These are phyloP conservation scores for Capsicum chinense DNA, from an alignment of 257 asterid species.

Conservation along the genomic window DNA sequence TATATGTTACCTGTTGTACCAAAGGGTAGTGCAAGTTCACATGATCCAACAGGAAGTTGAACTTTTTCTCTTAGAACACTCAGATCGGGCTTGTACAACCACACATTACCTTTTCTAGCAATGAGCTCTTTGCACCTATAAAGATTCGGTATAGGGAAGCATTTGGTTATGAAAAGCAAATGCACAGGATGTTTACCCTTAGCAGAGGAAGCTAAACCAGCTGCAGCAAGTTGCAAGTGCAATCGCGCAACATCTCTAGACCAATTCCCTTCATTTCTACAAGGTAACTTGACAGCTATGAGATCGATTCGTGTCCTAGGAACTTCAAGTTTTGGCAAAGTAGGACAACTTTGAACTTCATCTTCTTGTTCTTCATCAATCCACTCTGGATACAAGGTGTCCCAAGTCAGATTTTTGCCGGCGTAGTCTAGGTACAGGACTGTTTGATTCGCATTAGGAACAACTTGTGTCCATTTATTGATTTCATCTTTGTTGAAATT, in stretches of 20 bases:
- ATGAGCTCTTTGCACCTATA: conserved; percentile 67
- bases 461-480: conserved; percentile 52
- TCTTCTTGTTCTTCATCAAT: conserved; percentile 88
- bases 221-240: conserved; percentile 79
- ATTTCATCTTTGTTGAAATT: conserved; percentile 70
- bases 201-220: conserved; percentile 59
- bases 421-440: conserved; percentile 55
- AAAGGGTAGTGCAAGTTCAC: conserved; percentile 86
- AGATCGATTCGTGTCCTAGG: conserved; percentile 68
- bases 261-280: conserved; percentile 78
- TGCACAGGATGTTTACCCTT: conserved; percentile 62
- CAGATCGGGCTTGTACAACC: conserved; percentile 72
- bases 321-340: conserved; percentile 57
- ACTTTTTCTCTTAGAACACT: conserved; percentile 57
- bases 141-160: conserved; percentile 73
- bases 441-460: conserved; percentile 55
- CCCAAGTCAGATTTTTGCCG: conserved; percentile 73
- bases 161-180: conserved; percentile 59
- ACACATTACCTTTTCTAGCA: conserved; percentile 49
- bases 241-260: conserved; percentile 76
- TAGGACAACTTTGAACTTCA: conserved; percentile 75
- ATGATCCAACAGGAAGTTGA: conserved; percentile 81
- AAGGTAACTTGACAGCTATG: conserved; percentile 81
- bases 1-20: conserved; percentile 56
- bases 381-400: conserved; percentile 81